Conservation (phyloP, 163 green algal genomes). For the Scenedesmus sp. region DNA sequence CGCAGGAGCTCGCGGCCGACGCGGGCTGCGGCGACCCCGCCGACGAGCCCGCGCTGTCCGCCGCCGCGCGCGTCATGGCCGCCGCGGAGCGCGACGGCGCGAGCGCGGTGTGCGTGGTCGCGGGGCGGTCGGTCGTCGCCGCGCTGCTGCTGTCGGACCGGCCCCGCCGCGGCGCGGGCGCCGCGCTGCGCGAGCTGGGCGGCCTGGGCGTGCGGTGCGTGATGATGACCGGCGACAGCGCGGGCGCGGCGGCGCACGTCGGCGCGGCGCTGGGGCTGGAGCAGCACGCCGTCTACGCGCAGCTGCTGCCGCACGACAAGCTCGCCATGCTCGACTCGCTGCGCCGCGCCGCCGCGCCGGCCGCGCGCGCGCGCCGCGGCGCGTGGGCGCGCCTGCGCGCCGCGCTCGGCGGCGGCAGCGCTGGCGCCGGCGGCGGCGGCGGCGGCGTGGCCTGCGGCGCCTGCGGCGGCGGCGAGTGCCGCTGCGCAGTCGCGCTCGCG, state of each 20-base stretch:
- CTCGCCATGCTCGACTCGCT: constrained; percentile 55
- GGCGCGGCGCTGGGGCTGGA: constrained; percentile 65
- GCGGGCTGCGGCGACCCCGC: background rate
- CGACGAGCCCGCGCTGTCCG: background rate
- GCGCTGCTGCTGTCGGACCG: constrained; percentile 38
- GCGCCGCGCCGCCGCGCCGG: background rate
- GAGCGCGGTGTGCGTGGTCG: constrained; percentile 21
- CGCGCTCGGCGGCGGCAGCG: too few species aligned
- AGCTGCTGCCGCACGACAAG: constrained; percentile 79
- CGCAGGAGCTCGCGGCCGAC: constrained; percentile 5
- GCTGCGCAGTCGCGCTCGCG: too few species aligned
- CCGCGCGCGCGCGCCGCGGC: too few species aligned
- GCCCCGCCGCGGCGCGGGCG: background rate
- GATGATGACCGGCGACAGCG: constrained; percentile 48
- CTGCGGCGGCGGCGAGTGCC: too few species aligned
- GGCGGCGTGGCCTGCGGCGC: too few species aligned
- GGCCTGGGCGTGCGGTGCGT: background rate
- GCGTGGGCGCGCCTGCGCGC: too few species aligned
- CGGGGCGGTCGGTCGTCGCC: constrained; percentile 1
- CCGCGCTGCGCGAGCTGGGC: constrained; percentile 26
- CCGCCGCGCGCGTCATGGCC: background rate
- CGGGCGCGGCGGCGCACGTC: constrained; percentile 43
- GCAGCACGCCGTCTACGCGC: constrained; percentile 45
- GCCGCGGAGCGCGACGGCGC: background rate
- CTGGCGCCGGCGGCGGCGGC: too few species aligned